Conservation (phyloP, 768 basidiomycete genomes). For the Leucocoprinus leucothites region DNA sequence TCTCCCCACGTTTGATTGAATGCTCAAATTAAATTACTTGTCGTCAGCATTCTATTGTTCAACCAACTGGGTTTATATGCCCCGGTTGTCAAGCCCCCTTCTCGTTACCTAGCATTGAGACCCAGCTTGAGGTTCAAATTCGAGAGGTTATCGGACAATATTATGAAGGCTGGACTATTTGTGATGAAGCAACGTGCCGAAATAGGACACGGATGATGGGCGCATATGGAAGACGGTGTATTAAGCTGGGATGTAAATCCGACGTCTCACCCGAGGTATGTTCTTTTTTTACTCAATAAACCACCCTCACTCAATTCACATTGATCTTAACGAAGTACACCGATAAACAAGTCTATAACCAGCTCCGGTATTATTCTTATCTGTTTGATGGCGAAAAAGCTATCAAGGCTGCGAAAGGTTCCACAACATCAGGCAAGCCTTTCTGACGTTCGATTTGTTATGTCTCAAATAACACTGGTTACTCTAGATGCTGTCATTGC, state of each 20-base stretch:
- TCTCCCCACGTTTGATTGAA: not conserved
- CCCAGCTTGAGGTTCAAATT: slow-evolving; percentile 87
- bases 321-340: slow-evolving; percentile 57
- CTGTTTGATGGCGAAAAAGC: slow-evolving; percentile 77
- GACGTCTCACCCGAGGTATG: slow-evolving; percentile 73
- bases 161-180: slow-evolving; percentile 87
- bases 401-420: slow-evolving; percentile 46
- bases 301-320: slow-evolving; percentile 8
- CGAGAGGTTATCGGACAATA: slow-evolving; percentile 73
- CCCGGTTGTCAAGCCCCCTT: slow-evolving; percentile 58
- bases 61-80: slow-evolving; percentile 65
- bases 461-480: not conserved
- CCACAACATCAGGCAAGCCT: slow-evolving; percentile 36
- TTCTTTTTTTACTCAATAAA: slow-evolving; percentile 2
- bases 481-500: slow-evolving; percentile 51
- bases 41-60: slow-evolving; percentile 62
- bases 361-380: slow-evolving; percentile 77
- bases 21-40: slow-evolving; percentile 8
- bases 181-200: slow-evolving; percentile 83
- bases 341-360: slow-evolving; percentile 83
- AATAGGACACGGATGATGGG: slow-evolving; percentile 90
- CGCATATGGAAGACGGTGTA: slow-evolving; percentile 83
- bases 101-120: slow-evolving; percentile 59
- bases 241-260: slow-evolving; percentile 67
- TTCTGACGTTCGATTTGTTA: not conserved